Evolutionary conservation across 805 yeast species (phyloP).

Genomic region (Teunomyces panamensis): DNA sequence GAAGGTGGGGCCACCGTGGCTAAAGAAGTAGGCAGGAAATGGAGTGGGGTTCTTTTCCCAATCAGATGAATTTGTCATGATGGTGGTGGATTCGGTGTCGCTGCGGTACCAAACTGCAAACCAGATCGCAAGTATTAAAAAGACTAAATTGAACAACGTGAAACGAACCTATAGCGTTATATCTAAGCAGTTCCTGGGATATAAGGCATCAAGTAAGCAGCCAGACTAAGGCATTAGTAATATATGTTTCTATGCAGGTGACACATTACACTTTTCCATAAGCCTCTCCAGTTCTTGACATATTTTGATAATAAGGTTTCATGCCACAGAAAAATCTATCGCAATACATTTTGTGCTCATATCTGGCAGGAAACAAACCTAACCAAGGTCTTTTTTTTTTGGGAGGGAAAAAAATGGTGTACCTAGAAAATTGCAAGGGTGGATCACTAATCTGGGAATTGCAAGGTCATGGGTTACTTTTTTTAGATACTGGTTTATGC

Average conservation of each 20-base stretch:
- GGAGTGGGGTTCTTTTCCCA: constrained; percentile 20
- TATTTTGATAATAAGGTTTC: too few relatives aligned
- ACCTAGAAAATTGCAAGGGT: too few relatives aligned
- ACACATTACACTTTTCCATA: too few relatives aligned
- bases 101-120: neutral
- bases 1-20: constrained; percentile 87
- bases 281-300: too few relatives aligned
- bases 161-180: neutral
- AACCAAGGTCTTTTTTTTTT: too few relatives aligned
- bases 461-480: neutral
- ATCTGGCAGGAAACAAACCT: too few relatives aligned
- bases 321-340: too few relatives aligned
- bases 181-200: neutral
- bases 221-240: neutral
- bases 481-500: neutral
- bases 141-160: neutral
- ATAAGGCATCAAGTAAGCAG: neutral
- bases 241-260: too few relatives aligned
- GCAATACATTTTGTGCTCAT: too few relatives aligned
- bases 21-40: constrained; percentile 61
- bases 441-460: too few relatives aligned
- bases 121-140: neutral
- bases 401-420: too few relatives aligned
- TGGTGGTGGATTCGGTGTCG: neutral
- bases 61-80: constrained; percentile 2